phyloP scores from a whole-genome alignment of 352 stramenopile species.

The Phytopythium kandeliae region DNA sequence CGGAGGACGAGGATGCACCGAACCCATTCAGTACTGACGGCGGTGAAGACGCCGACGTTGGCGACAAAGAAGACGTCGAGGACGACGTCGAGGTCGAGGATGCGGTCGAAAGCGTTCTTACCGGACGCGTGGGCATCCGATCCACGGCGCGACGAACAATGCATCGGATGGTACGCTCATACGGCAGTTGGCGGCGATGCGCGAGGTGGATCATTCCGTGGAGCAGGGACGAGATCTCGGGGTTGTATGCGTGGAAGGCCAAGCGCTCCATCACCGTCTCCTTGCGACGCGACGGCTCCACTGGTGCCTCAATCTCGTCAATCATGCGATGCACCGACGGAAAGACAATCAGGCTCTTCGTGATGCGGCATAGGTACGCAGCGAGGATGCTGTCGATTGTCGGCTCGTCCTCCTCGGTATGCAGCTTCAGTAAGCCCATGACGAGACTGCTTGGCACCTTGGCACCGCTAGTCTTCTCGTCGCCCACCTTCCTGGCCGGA shows the following conservation, averaged over 20 bases:
- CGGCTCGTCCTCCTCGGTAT: slow-evolving; percentile 20
- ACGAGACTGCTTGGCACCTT: slow-evolving; percentile 5
- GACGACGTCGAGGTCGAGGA: slow-evolving; percentile 40
- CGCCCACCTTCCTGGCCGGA: not conserved
- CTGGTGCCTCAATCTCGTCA: slow-evolving; percentile 24
- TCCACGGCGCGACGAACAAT: slow-evolving; percentile 49
- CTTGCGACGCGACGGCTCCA: slow-evolving; percentile 4
- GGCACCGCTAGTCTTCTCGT: not conserved
- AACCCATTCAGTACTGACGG: slow-evolving; percentile 17
- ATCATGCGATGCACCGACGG: slow-evolving; percentile 58
- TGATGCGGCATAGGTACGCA: slow-evolving; percentile 67
- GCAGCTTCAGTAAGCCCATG: not conserved
- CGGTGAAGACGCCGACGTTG: slow-evolving; percentile 18
- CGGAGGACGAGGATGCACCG: slow-evolving; percentile 18
- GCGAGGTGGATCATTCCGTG: slow-evolving; percentile 66
- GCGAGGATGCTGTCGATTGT: slow-evolving; percentile 46
- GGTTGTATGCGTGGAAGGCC: slow-evolving; percentile 50
- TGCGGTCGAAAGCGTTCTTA: slow-evolving; percentile 23
- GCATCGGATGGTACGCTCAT: slow-evolving; percentile 44
- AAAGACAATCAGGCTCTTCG: slow-evolving; percentile 63
- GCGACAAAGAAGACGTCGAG: slow-evolving; percentile 29
- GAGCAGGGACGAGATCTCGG: slow-evolving; percentile 49
- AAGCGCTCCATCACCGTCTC: slow-evolving; percentile 46
- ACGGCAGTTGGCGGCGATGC: slow-evolving; percentile 31
- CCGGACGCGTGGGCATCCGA: slow-evolving; percentile 21